Conservation (phyloP, 2,329 filamentous ascomycete genomes). For the Sclerotinia glacialis region DNA sequence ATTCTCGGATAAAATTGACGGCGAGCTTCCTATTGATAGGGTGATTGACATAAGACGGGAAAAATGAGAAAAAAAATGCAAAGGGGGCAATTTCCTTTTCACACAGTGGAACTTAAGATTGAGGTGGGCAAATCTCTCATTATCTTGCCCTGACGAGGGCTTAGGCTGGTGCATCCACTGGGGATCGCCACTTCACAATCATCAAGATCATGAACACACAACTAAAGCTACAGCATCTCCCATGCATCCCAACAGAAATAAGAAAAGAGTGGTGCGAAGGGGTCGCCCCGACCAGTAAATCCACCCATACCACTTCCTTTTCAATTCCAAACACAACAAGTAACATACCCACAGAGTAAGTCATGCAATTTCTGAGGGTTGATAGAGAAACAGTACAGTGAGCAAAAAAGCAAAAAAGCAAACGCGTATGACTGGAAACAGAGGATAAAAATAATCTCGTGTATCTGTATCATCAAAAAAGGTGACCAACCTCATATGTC, state of each 20-base stretch:
- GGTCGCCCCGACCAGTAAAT: slow-evolving; percentile 37
- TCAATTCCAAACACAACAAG: slow-evolving; percentile 15
- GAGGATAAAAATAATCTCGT: slow-evolving; percentile 35
- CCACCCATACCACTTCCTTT: slow-evolving; percentile 22
- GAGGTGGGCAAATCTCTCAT: slow-evolving; percentile 42
- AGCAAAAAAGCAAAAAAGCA: slow-evolving; percentile 35
- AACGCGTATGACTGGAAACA: slow-evolving; percentile 40
- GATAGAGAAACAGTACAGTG: slow-evolving; percentile 27
- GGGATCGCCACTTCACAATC: slow-evolving; percentile 35
- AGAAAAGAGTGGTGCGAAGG: slow-evolving; percentile 37
- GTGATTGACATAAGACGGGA: background rate
- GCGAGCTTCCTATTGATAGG: background rate
- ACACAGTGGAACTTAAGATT: slow-evolving; percentile 8
- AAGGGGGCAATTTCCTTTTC: background rate
- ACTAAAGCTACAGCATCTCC: slow-evolving; percentile 38
- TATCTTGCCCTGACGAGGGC: slow-evolving; percentile 38
- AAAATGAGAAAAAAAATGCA: no score
- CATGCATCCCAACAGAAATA: slow-evolving; percentile 41
- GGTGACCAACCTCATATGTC: slow-evolving; percentile 47
- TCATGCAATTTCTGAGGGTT: slow-evolving; percentile 10
- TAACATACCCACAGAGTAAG: slow-evolving; percentile 27
- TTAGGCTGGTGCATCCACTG: slow-evolving; percentile 36
- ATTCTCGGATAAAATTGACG: background rate
- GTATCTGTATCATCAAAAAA: slow-evolving; percentile 29
- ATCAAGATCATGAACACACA: slow-evolving; percentile 38